A percentile compares a stretch with the other conserved stretches of the same genome.
phyloP scores from a whole-genome alignment of 2,329 filamentous ascomycete genomes.

The Phialocephala subalpina region DNA sequence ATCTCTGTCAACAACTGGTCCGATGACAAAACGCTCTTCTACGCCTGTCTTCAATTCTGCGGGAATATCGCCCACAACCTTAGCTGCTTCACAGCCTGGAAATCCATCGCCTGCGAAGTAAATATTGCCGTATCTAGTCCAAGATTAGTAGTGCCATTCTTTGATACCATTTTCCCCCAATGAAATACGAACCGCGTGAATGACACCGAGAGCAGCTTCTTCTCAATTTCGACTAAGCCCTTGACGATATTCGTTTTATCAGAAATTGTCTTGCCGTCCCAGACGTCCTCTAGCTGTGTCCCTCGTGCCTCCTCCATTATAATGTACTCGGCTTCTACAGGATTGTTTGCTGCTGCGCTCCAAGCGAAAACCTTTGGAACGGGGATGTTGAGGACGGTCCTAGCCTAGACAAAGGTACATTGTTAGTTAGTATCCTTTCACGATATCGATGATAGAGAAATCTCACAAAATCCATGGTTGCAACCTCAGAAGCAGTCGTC shows the following conservation, averaged over 20 bases:
- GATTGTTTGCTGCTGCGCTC: conserved; percentile 34
- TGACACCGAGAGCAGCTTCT: conserved; percentile 47
- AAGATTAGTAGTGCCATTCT: conserved; percentile 31
- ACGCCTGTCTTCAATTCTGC: conserved; percentile 43
- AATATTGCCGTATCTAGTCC: conserved; percentile 48
- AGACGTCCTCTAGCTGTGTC: conserved; percentile 41
- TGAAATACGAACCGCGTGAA: conserved; percentile 47
- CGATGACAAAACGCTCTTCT: conserved; percentile 46
- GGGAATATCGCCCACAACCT: conserved; percentile 40
- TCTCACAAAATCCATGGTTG: conserved; percentile 40
- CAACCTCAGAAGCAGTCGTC: conserved; percentile 39
- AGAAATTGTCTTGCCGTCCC: conserved; percentile 41
- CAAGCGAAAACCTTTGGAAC: conserved; percentile 34
- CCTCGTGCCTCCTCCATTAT: conserved; percentile 49
- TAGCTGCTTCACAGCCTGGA: conserved; percentile 42
- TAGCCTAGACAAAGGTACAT: too few species aligned
- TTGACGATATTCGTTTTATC: conserved; percentile 43
- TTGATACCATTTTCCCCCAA: too few species aligned
- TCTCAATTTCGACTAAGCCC: conserved; percentile 47
- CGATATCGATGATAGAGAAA: conserved; percentile 5
- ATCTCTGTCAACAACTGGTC: conserved; percentile 45
- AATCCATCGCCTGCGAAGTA: conserved; percentile 46
- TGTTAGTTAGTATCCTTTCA: too few species aligned
- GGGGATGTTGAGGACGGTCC: conserved; percentile 34
- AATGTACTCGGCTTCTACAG: conserved; percentile 46